phyloP scores from a whole-genome alignment of 1,284 basidiomycete genomes.

The Volvariella surrecta region DNA sequence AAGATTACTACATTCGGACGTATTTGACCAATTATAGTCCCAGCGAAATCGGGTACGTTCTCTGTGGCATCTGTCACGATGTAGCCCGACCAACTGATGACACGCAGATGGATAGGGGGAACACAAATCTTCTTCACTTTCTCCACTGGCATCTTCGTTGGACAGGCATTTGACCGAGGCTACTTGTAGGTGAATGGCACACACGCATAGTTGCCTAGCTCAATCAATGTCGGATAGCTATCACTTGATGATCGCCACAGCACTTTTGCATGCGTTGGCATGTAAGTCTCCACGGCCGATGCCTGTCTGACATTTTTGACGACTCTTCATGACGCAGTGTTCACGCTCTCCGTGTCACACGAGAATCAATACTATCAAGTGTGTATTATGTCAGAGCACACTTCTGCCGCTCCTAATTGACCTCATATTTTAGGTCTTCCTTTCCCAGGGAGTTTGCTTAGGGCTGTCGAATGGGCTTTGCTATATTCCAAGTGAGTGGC shows the following conservation, averaged over 20 bases:
- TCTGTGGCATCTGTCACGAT: not conserved
- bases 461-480: conserved; percentile 5
- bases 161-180: conserved; percentile 11
- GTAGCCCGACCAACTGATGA: conserved; percentile 3
- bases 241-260: conserved; percentile 19
- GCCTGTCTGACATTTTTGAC: not conserved
- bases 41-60: not conserved
- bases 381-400: too few relatives aligned
- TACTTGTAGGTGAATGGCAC: conserved; percentile 11
- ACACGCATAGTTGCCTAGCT: not conserved
- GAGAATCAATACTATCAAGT: conserved; percentile 10
- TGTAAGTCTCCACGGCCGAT: conserved; percentile 5
- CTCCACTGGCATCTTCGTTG: conserved; percentile 8
- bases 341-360: conserved; percentile 9
- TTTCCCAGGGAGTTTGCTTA: conserved; percentile 6
- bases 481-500: conserved; percentile 6
- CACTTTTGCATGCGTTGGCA: conserved; percentile 11
- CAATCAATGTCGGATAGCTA: conserved; percentile 12
- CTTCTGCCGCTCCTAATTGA: not conserved
- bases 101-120: conserved; percentile 12
- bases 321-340: conserved; percentile 1
- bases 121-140: conserved; percentile 9
- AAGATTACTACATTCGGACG: conserved; percentile 7
- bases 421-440: conserved; percentile 9
- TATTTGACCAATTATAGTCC: conserved; percentile 1